A percentile compares a stretch with the other conserved stretches of the same genome.
phyloP scores from a whole-genome alignment of 148 eudicot species.

The Suaeda aralocaspica region DNA sequence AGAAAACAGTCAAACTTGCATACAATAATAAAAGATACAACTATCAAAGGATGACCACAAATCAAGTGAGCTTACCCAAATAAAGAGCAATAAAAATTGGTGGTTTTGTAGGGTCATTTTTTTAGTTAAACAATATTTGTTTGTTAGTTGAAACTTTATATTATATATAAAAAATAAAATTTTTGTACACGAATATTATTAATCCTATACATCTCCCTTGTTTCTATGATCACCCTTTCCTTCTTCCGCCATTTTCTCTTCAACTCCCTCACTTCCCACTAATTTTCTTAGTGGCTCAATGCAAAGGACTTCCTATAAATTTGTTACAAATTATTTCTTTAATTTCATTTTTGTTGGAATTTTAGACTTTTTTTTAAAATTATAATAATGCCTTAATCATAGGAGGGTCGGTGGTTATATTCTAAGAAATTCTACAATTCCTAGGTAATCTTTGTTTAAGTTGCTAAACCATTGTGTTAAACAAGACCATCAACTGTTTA shows the following conservation, averaged over 20 bases:
- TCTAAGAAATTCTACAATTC: constrained; percentile 18
- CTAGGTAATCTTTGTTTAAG: constrained; percentile 30
- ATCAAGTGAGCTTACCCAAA: too few relatives aligned
- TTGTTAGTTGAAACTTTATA: neutral
- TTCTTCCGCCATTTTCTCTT: constrained; percentile 43
- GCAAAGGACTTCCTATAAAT: constrained; percentile 32
- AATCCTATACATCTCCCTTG: constrained; percentile 21
- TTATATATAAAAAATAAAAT: neutral
- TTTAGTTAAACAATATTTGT: neutral
- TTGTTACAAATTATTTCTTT: neutral
- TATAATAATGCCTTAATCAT: constrained; percentile 40
- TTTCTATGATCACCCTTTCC: constrained; percentile 30
- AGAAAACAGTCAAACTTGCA: too few relatives aligned
- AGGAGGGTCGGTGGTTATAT: constrained; percentile 62
- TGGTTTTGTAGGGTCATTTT: neutral
- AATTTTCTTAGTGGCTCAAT: constrained; percentile 24
- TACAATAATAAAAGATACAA: too few relatives aligned
- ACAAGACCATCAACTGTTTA: neutral
- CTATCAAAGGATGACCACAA: too few relatives aligned
- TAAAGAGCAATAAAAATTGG: neutral
- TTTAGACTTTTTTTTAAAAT: constrained; percentile 11
- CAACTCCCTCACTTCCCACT: neutral
- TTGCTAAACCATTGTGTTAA: neutral
- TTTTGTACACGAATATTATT: neutral
- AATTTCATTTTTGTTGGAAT: constrained; percentile 6